A percentile compares a stretch with the other conserved stretches of the same genome.
These are phyloP conservation scores for Rhododendron kiyosumense DNA, from an alignment of 148 eudicot genomes.

Conservation along the genomic window DNA sequence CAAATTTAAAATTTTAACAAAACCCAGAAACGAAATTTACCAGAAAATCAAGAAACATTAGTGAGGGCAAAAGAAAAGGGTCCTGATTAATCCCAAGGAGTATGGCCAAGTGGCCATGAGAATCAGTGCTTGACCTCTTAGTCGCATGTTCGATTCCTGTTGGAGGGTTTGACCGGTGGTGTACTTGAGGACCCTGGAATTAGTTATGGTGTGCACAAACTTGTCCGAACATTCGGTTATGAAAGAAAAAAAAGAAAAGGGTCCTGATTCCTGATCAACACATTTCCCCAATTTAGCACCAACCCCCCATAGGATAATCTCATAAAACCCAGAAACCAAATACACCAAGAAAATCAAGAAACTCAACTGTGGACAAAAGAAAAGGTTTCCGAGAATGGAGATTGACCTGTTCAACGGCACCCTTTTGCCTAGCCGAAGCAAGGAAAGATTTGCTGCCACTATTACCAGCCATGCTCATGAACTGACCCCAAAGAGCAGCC, in stretches of 20 bases:
- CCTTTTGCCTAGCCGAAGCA: conserved; percentile 71
- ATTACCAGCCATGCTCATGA: conserved; percentile 53
- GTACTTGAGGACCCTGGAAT: no score
- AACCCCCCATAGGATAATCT: neutral
- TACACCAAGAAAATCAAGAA: conserved; percentile 12
- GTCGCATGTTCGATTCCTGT: neutral
- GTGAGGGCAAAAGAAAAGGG: neutral
- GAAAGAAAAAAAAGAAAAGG: neutral
- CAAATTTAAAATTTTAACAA: conserved; percentile 1
- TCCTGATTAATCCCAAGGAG: neutral
- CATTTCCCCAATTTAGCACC: neutral
- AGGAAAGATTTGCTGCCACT: conserved; percentile 50
- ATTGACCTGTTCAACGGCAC: conserved; percentile 57
- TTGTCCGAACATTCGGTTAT: neutral
- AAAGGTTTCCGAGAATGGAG: neutral
- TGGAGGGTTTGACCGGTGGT: no score
- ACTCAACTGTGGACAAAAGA: neutral
- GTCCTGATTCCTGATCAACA: neutral
- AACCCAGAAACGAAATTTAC: conserved; percentile 22
- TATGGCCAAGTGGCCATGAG: neutral
- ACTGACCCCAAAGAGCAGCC: conserved; percentile 56
- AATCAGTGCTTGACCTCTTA: no score
- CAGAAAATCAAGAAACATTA: neutral
- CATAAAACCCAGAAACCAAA: conserved; percentile 13
- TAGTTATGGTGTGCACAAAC: no score